Conservation (phyloP, 495 filamentous ascomycete species). For the Xylona heveae region DNA sequence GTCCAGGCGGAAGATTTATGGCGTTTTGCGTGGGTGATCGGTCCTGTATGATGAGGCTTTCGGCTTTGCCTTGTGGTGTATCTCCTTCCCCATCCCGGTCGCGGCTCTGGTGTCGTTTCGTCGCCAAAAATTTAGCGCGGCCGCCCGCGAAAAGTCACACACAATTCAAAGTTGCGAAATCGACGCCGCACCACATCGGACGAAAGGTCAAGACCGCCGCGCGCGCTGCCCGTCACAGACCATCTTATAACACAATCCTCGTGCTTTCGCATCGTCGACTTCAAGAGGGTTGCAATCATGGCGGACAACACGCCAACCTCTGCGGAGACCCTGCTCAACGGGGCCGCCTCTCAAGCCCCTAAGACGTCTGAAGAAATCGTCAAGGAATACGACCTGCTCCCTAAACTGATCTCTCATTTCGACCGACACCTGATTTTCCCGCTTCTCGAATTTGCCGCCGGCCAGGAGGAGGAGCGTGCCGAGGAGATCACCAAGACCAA, state of each 20-base stretch:
- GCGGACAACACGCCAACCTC: conserved; percentile 37
- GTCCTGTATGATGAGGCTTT: too few species aligned
- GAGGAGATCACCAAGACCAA: conserved; percentile 60
- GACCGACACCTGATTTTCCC: conserved; percentile 46
- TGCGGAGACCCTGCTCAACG: conserved; percentile 32
- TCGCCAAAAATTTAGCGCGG: too few species aligned
- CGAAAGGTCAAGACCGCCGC: too few species aligned
- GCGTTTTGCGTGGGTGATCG: too few species aligned
- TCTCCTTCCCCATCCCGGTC: too few species aligned
- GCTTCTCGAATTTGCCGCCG: conserved; percentile 7
- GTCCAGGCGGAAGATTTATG: too few species aligned
- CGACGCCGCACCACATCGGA: too few species aligned
- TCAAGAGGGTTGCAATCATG: conserved; percentile 35
- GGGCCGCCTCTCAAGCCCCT: conserved; percentile 22
- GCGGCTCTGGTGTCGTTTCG: too few species aligned
- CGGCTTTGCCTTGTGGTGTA: too few species aligned
- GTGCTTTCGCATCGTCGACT: background rate
- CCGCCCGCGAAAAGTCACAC: too few species aligned
- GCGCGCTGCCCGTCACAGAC: too few species aligned
- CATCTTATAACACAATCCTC: background rate
- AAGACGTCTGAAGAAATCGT: conserved; percentile 31
- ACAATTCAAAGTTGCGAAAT: too few species aligned
- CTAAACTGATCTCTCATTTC: conserved; percentile 75
- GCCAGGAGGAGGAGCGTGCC: conserved; percentile 32
- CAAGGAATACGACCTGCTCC: conserved; percentile 59